A percentile compares a stretch with the other conserved stretches of the same genome.
Evolutionary conservation across 2,329 filamentous ascomycete genomes (phyloP).

Genomic region (Fusarium tjaetaba): DNA sequence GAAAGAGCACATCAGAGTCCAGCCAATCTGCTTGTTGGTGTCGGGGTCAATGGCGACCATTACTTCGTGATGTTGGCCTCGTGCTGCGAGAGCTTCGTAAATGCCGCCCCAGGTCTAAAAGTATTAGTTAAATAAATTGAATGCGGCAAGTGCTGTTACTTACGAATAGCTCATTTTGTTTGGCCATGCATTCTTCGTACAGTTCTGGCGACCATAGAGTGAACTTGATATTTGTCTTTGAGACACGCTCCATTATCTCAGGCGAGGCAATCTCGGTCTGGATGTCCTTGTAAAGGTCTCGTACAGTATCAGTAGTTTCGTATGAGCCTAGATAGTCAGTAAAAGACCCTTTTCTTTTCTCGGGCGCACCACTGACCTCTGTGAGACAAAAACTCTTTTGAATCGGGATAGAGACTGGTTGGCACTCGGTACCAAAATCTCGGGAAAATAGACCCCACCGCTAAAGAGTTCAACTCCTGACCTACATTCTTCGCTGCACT

Average conservation of each 20-base stretch:
- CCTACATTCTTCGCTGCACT: not conserved
- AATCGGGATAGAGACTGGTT: not conserved
- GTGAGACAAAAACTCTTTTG: constrained; percentile 32
- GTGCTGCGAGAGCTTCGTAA: constrained; percentile 29
- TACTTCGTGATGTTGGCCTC: constrained; percentile 28
- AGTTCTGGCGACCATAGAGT: constrained; percentile 36
- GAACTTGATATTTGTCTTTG: constrained; percentile 31
- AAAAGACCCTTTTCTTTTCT: too few relatives aligned
- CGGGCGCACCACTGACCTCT: constrained; percentile 13
- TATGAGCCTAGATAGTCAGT: fast-evolving
- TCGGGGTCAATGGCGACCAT: constrained; percentile 40
- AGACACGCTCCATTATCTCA: constrained; percentile 27
- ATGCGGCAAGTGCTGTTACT: not conserved
- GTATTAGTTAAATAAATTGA: too few relatives aligned
- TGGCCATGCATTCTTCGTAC: constrained; percentile 39
- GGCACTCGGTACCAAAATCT: constrained; percentile 41
- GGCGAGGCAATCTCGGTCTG: constrained; percentile 5
- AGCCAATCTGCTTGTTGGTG: constrained; percentile 39
- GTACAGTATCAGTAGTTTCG: not conserved
- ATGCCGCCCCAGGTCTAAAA: constrained; percentile 29
- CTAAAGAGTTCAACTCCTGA: constrained; percentile 17
- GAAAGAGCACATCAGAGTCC: constrained; percentile 40
- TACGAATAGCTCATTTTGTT: constrained; percentile 35
- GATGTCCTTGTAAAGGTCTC: constrained; percentile 20
- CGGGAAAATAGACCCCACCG: constrained; percentile 31